A percentile compares a stretch with the other conserved stretches of the same genome.
Conservation (phyloP, 2,329 filamentous ascomycete species). For the Fusarium ramigenum region DNA sequence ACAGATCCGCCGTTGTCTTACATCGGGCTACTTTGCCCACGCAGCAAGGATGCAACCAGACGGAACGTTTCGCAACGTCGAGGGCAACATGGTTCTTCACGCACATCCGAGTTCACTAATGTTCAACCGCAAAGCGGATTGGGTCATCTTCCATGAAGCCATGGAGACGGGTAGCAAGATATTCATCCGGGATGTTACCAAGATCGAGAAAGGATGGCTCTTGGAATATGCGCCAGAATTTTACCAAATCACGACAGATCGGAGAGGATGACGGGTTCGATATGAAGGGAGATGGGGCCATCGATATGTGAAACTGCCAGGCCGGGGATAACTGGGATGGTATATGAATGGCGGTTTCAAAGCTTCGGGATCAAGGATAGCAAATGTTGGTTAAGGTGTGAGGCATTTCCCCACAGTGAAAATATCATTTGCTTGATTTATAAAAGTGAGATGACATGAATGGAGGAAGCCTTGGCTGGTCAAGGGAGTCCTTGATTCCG, state of each 20-base stretch:
- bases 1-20: constrained; percentile 84
- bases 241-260: constrained; percentile 67
- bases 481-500: constrained; percentile 3
- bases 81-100: constrained; percentile 79
- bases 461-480: background rate
- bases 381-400: constrained; percentile 12
- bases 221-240: constrained; percentile 87
- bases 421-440: constrained; percentile 19
- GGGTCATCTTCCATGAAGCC: constrained; percentile 95
- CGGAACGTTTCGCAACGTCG: constrained; percentile 88
- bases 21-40: constrained; percentile 91
- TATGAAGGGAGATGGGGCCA: constrained; percentile 12
- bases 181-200: constrained; percentile 91
- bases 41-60: constrained; percentile 94
- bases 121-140: constrained; percentile 96
- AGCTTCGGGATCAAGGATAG: constrained; percentile 21
- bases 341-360: constrained; percentile 35
- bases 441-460: constrained; percentile 28
- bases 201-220: constrained; percentile 93
- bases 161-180: constrained; percentile 89
- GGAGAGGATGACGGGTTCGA: constrained; percentile 30
- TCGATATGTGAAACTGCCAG: constrained; percentile 35
- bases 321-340: constrained; percentile 15
- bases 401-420: constrained; percentile 27
- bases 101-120: constrained; percentile 93